Conservation (phyloP, 225 moss, liverwort and hornwort species). For the Sphagnum contortum region DNA sequence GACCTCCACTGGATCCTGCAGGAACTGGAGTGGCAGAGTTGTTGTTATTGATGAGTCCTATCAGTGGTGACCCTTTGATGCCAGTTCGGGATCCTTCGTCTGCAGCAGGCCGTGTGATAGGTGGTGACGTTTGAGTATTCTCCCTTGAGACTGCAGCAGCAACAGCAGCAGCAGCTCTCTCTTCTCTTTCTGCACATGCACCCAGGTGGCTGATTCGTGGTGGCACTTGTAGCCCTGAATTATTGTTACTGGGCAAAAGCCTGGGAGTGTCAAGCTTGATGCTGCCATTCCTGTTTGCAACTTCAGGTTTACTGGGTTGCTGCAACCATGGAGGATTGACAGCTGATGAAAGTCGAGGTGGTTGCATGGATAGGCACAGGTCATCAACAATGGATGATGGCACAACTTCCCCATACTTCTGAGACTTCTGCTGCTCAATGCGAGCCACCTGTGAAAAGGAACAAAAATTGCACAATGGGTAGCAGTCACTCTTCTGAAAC, state of each 20-base stretch:
- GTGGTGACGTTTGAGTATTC: constrained; percentile 8
- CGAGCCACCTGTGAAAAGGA: constrained; percentile 18
- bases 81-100: constrained; percentile 55
- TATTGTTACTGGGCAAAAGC: constrained; percentile 8
- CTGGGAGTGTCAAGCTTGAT: constrained; percentile 17
- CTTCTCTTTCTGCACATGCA: constrained; percentile 7
- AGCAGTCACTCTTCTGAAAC: too few species aligned
- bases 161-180: constrained; percentile 11
- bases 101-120: constrained; percentile 23
- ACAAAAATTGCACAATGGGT: too few species aligned
- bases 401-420: constrained; percentile 20
- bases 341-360: constrained; percentile 21
- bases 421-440: constrained; percentile 21
- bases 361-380: constrained; percentile 43
- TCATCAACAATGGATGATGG: constrained; percentile 20
- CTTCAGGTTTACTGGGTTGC: constrained; percentile 2
- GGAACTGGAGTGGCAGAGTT: constrained; percentile 15
- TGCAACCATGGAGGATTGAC: constrained; percentile 12
- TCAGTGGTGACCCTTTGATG: constrained; percentile 40
- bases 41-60: constrained; percentile 14
- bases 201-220: constrained; percentile 24
- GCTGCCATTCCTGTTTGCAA: constrained; percentile 10
- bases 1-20: constrained; percentile 28
- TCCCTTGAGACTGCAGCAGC: constrained; percentile 10
- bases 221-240: constrained; percentile 7